Evolutionary conservation across 1,284 basidiomycete species (phyloP), one percentile per base, ranked within the genome.

Genomic region (Ceratorhiza oryzae-sativae): DNA sequence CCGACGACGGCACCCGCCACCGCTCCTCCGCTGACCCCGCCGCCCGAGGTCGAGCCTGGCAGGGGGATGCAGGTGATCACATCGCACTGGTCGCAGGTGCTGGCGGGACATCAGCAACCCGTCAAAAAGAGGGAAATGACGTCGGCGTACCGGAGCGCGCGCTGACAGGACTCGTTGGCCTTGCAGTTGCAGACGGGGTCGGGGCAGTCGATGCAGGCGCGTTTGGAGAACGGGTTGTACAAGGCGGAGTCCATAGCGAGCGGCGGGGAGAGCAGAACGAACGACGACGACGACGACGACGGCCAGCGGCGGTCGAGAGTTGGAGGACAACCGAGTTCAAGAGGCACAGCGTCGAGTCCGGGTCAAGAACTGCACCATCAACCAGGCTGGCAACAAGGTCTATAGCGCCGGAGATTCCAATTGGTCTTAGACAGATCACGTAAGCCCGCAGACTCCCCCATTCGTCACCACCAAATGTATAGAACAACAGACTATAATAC

Each of bases 1-100:
- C 45, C 42, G 20, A 71, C 60, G 20, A 55, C 58, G 18, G 58
- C 71, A 5, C 56, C 58, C 27, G 71, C 71, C 23, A 71, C 91
- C 0, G 82, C 82, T 55, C 81, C 83, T 15, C 90, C 89, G 3
- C 84, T 72, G 48, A 73, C 63, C 23, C 62, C 55, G 12, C 70
- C 53, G 23, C 46, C 10, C 18, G 27, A 5, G 15, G 36, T 25
- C 15, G 62, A 45, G 20, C 46, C 41, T 25, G 70, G 25, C 30
- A 61, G 42, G 25, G 60, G 62, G 42, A 73, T 55, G 49, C 73
- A 74, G 20, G 42, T 49, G 48, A 72, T 62, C 27, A 42, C 39
- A 10, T 55, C 71, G 30, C 73, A 74, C 32, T 59, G 62, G 25
- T 62, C 65, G 51, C 73, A 74, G 36, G 65, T 72, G 30, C 73